Conservation (phyloP, 2,329 filamentous ascomycete species). For the Fusarium setosum region DNA sequence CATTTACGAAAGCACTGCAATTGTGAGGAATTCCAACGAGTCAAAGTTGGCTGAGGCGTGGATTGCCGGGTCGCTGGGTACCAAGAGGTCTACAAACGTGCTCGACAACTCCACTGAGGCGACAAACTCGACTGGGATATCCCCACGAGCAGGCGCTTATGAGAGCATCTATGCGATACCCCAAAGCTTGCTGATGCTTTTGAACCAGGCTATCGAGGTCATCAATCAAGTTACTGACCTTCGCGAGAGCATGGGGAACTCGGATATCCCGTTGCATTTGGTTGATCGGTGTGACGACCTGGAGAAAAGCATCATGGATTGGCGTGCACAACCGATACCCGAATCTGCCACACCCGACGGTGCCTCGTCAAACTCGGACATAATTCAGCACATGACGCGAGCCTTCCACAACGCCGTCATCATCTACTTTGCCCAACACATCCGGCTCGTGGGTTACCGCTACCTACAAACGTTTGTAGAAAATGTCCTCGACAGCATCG, state of each 20-base stretch:
- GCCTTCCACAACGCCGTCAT: not conserved
- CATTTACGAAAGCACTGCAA: not conserved
- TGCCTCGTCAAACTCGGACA: not conserved
- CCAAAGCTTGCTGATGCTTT: not conserved
- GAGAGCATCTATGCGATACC: not conserved
- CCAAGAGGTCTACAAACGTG: not conserved
- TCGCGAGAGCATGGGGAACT: not conserved
- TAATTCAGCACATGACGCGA: not conserved
- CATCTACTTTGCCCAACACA: not conserved
- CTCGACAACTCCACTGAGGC: not conserved
- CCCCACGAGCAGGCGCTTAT: not conserved
- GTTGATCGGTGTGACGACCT: not conserved
- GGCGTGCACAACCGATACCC: too few species aligned
- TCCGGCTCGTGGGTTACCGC: not conserved
- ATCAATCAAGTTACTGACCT: not conserved
- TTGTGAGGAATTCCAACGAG: not conserved
- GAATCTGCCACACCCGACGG: not conserved
- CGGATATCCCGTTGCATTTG: not conserved
- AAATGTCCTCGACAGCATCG: not conserved
- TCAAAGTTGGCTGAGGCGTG: not conserved
- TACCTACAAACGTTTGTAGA: not conserved
- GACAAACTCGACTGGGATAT: not conserved
- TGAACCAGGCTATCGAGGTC: not conserved
- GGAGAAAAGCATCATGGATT: not conserved
- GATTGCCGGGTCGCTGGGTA: not conserved